Base-by-base conservation (phyloP, 345 rosid genomes). In the Aethionema arabicum region DNA sequence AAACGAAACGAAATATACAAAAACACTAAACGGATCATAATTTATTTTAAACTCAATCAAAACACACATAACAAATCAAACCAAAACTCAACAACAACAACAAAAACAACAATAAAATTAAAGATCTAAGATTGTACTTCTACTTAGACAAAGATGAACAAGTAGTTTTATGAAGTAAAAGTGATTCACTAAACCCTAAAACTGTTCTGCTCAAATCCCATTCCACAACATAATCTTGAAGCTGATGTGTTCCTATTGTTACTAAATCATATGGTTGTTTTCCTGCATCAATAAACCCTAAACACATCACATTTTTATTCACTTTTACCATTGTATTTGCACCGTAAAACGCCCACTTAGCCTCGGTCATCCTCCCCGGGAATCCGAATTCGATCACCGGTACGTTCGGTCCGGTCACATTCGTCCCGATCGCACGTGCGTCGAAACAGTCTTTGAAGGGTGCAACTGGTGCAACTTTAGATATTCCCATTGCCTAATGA, bases 161-260 rank as follows among this genome's bases (percentile, higher is more conserved):
- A 62, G 44, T 69, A 7, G 52, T 61, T 35, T 69, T 54, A 5
- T 56, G 63, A n/a, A 40, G 59, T 57, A 63, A 63, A 11, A 53
- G 62, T 2, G 82, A 68, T 5, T 67, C 54, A 56, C 74, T 78
- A 52, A 78, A 78, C 15, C 74, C 65, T 6, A 78, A 8, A 46
- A 47, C 3, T 13, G 55, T 56, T 3, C 30, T 31, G 3, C 44
- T 64, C 12, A 64, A 49, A 38, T 71, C 65, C 4, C 63, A 64
- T 40, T 71, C 69, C 8, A 71, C 1, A 58, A 71, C 45, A 48
- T 56, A 31, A 52, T 71, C 52, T 36, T 64, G 70, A 43, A 71
- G 50, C 40, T 71, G 75, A 57, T 71, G 61, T 3, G 75, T 51
- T 29, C 75, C 75, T 5, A 64, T 49, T 40, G 50, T 47, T 8